A percentile compares a stretch with the other conserved stretches of the same genome.
Evolutionary conservation across 2,329 filamentous ascomycete genomes (phyloP).

Genomic region (Xylaria multiplex): DNA sequence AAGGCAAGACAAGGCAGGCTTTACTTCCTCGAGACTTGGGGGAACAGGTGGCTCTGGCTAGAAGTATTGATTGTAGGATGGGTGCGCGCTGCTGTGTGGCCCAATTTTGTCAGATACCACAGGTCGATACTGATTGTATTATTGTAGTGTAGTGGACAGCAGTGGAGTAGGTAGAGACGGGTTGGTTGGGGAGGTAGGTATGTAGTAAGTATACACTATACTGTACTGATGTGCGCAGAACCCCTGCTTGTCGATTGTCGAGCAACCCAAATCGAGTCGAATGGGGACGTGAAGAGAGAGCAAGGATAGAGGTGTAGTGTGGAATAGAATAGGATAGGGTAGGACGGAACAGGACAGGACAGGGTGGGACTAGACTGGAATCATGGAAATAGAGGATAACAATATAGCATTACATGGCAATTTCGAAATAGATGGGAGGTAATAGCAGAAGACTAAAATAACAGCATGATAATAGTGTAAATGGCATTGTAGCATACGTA

Average conservation of each 20-base stretch:
- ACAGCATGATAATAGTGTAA: not conserved
- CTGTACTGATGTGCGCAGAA: slow-evolving; percentile 12
- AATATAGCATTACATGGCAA: not conserved
- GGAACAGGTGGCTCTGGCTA: slow-evolving; percentile 22
- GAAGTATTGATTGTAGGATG: slow-evolving; percentile 27
- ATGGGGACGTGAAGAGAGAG: slow-evolving; percentile 1
- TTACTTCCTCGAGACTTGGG: slow-evolving; percentile 29
- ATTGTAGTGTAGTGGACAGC: slow-evolving; percentile 4
- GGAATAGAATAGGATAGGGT: not conserved
- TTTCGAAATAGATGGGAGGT: not conserved
- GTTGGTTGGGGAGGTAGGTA: not conserved
- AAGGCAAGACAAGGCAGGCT: slow-evolving; percentile 32
- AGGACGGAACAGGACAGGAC: not conserved
- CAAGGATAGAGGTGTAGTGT: not conserved
- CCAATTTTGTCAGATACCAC: slow-evolving; percentile 35
- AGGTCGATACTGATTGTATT: slow-evolving; percentile 27
- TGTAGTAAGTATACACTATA: slow-evolving; percentile 4
- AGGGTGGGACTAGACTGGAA: not conserved
- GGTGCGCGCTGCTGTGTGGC: slow-evolving; percentile 29
- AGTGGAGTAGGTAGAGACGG: slow-evolving; percentile 13
- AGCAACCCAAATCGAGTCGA: slow-evolving; percentile 4
- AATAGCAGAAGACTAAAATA: not conserved
- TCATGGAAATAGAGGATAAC: not conserved
- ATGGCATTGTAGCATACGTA: slow-evolving; percentile 10
- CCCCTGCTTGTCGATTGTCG: slow-evolving; percentile 4